Conservation (phyloP, 1,284 basidiomycete species). For the Meira nashicola region DNA sequence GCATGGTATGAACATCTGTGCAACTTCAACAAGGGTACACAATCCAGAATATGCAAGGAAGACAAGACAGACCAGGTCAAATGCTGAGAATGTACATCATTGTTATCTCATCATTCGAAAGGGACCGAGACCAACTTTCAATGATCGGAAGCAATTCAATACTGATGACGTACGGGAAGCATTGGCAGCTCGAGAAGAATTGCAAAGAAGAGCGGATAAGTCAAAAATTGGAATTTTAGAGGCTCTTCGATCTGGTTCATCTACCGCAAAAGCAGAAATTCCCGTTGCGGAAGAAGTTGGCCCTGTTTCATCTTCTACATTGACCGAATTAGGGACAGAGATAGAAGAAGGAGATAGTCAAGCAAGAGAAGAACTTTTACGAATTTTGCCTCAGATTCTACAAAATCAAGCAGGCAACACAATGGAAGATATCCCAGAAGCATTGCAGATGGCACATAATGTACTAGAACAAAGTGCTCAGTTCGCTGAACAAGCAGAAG, state of each 20-base stretch:
- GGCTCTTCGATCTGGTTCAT: slow-evolving; percentile 19
- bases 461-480: neutral
- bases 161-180: neutral
- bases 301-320: neutral
- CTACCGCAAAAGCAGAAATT: slow-evolving; percentile 11
- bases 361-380: slow-evolving; percentile 19
- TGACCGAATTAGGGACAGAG: neutral
- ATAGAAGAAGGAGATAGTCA: slow-evolving; percentile 4
- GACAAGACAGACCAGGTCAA: slow-evolving; percentile 52
- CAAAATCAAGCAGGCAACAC: slow-evolving; percentile 13
- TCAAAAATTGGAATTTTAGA: slow-evolving; percentile 39
- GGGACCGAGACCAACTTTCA: slow-evolving; percentile 63
- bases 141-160: slow-evolving; percentile 15
- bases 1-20: slow-evolving; percentile 5
- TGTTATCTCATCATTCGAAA: slow-evolving; percentile 85
- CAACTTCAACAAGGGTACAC: slow-evolving; percentile 2
- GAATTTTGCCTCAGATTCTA: slow-evolving; percentile 25
- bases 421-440: slow-evolving; percentile 6
- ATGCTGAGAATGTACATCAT: slow-evolving; percentile 80
- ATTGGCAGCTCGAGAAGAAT: neutral
- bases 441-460: slow-evolving; percentile 4
- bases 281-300: neutral
- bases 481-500: neutral
- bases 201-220: slow-evolving; percentile 16
- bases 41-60: slow-evolving; percentile 7